Percentiles rank a stretch among this genome's conserved stretches.
These are phyloP conservation scores for Gossypium lobatum DNA, from an alignment of 441 rosid species.

Conservation along the genomic window DNA sequence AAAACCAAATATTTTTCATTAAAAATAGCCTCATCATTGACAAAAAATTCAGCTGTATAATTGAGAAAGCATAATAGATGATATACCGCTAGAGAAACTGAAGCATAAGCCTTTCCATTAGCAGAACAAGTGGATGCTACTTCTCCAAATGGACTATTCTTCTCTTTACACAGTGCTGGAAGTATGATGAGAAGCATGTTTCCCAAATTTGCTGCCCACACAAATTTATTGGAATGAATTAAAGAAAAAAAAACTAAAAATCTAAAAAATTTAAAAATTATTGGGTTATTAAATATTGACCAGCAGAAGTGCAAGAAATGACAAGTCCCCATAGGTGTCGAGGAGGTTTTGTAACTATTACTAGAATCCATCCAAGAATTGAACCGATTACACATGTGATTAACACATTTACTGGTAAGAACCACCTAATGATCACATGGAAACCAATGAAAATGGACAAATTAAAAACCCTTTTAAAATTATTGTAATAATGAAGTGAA, in stretches of 20 bases:
- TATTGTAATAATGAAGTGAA: not conserved
- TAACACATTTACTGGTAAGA: slow-evolving; percentile 36
- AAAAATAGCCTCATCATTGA: too few relatives aligned
- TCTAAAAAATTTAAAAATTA: too few relatives aligned
- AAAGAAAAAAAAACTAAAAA: not conserved
- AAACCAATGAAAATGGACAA: not conserved
- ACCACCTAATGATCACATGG: slow-evolving; percentile 23
- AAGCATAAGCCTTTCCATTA: slow-evolving; percentile 29
- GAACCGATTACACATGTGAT: slow-evolving; percentile 30
- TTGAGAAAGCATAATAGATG: not conserved
- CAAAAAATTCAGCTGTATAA: not conserved
- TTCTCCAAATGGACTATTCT: slow-evolving; percentile 32
- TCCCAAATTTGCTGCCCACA: slow-evolving; percentile 30
- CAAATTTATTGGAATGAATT: not conserved
- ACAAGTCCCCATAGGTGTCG: slow-evolving; percentile 29
- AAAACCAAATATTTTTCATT: too few relatives aligned
- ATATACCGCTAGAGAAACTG: slow-evolving; percentile 31
- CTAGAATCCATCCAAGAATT: slow-evolving; percentile 29
- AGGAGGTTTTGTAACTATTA: slow-evolving; percentile 28
- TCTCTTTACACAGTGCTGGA: slow-evolving; percentile 30
- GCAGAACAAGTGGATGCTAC: slow-evolving; percentile 19
- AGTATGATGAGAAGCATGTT: slow-evolving; percentile 33
- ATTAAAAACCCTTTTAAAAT: not conserved
- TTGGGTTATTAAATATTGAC: not conserved
- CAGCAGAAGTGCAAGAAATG: slow-evolving; percentile 32